A percentile compares a stretch with the other conserved stretches of the same genome.
These are phyloP conservation scores for Blastobotrys peoriensis DNA, from an alignment of 805 yeast genomes.

Conservation along the genomic window DNA sequence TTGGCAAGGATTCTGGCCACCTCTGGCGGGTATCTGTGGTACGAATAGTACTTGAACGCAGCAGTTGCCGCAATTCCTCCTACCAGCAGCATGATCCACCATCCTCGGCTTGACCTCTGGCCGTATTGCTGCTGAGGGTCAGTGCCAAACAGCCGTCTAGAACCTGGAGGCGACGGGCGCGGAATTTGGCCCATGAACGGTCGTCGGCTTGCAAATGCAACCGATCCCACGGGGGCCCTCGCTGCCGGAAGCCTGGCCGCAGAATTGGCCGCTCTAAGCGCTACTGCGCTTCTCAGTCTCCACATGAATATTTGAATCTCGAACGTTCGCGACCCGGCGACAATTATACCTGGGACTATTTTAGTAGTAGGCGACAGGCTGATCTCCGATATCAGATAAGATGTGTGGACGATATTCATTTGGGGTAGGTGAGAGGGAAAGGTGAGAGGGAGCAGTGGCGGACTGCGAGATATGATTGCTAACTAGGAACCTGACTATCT, in stretches of 20 bases:
- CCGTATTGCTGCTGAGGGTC: too few relatives aligned
- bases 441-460: too few relatives aligned
- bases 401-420: slow-evolving; percentile 62
- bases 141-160: slow-evolving; percentile 12
- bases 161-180: slow-evolving; percentile 5
- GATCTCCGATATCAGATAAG: too few relatives aligned
- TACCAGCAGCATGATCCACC: slow-evolving; percentile 11
- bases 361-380: too few relatives aligned
- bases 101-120: slow-evolving; percentile 7
- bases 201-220: slow-evolving; percentile 1
- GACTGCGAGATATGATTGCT: neutral
- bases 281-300: too few relatives aligned
- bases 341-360: too few relatives aligned
- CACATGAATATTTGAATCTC: too few relatives aligned
- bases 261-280: neutral
- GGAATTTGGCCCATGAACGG: too few relatives aligned
- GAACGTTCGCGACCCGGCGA: too few relatives aligned
- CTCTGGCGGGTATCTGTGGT: slow-evolving; percentile 41
- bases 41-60: slow-evolving; percentile 21
- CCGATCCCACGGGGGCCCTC: neutral
- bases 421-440: slow-evolving; percentile 7
- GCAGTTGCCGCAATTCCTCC: slow-evolving; percentile 10
- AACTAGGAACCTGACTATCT: slow-evolving; percentile 18
- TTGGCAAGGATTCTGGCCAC: slow-evolving; percentile 69
- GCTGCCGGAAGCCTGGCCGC: neutral